phyloP scores from a whole-genome alignment of 345 rosid genomes.

The Hibiscus mutabilis region DNA sequence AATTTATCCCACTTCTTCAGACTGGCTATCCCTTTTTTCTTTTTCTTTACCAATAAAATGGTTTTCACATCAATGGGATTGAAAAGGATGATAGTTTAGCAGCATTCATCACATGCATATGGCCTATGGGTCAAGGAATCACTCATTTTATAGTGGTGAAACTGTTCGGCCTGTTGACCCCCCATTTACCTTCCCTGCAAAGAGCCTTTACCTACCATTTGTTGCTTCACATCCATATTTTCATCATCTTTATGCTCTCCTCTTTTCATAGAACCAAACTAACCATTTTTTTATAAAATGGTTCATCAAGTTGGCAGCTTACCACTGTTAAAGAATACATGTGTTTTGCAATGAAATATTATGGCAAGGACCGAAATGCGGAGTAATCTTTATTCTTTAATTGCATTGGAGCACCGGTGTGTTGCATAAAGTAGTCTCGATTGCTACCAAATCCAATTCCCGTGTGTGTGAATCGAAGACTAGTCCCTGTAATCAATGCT shows the following conservation, averaged over 20 bases:
- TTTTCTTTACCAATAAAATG: background rate
- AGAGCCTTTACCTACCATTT: background rate
- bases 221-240: conserved; percentile 22
- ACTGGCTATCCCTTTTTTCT: background rate
- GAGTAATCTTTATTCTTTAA: conserved; percentile 6
- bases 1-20: background rate
- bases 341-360: background rate
- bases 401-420: background rate
- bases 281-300: background rate
- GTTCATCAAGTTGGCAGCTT: background rate
- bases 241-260: conserved; percentile 9
- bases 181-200: conserved; percentile 19
- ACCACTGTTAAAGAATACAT: background rate
- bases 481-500: no score
- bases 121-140: conserved; percentile 14
- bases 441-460: no score
- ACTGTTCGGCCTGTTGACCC: conserved; percentile 26
- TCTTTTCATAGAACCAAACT: background rate
- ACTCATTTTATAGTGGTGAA: conserved; percentile 25
- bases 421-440: no score
- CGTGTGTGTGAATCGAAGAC: no score
- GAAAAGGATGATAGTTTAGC: conserved; percentile 6
- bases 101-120: conserved; percentile 14
- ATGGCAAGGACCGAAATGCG: conserved; percentile 33
- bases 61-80: background rate